Conservation (phyloP, 495 filamentous ascomycete genomes). For the Astrothelium macrocarpum region DNA sequence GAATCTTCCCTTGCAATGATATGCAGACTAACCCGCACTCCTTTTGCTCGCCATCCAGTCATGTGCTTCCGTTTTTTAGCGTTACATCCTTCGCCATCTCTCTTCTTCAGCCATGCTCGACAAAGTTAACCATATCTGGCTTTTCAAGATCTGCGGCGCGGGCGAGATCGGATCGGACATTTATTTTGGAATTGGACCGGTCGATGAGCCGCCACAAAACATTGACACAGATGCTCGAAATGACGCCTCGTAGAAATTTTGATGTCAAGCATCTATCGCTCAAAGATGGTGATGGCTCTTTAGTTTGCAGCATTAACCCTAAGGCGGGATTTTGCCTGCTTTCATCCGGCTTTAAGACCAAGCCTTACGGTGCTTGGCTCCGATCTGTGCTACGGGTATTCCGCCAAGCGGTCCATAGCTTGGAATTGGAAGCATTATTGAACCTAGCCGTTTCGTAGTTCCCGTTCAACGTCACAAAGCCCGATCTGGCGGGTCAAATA, state of each 20-base stretch:
- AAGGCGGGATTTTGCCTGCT: not conserved
- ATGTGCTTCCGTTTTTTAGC: not conserved
- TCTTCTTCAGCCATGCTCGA: not conserved
- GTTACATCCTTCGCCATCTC: not conserved
- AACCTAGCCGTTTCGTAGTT: not conserved
- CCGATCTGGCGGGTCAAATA: not conserved
- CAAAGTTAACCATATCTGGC: not conserved
- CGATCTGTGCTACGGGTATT: not conserved
- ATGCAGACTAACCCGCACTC: slow-evolving; percentile 6
- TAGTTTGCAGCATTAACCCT: not conserved
- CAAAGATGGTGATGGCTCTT: not conserved
- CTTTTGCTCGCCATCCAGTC: not conserved
- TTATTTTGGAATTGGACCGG: slow-evolving; percentile 1
- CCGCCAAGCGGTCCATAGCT: not conserved
- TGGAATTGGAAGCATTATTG: not conserved
- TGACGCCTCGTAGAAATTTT: not conserved
- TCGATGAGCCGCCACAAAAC: not conserved
- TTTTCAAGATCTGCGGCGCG: not conserved
- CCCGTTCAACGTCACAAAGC: not conserved
- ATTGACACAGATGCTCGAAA: not conserved
- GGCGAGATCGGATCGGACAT: slow-evolving; percentile 5
- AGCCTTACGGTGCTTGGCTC: too few species aligned
- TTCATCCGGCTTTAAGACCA: not conserved
- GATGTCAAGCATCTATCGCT: not conserved
- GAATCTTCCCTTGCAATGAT: not conserved